Evolutionary conservation across 2,329 filamentous ascomycete genomes (phyloP), one percentile per base, ranked within the genome.

Genomic region (Cytospora schulzeri): DNA sequence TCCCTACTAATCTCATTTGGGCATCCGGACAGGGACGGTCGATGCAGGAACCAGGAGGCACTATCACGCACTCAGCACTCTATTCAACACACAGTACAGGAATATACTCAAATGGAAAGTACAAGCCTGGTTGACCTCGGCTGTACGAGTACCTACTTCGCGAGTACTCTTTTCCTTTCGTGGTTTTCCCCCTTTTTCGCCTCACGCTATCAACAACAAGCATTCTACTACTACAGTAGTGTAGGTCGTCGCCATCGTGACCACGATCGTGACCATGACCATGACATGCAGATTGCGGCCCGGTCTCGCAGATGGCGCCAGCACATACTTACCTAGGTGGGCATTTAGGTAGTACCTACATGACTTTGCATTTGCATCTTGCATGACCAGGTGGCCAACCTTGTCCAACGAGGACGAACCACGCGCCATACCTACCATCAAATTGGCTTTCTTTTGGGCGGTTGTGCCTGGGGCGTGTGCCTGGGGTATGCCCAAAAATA

Each of bases 1-100:
- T 41, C 52, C 55, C 60, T 62, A 48, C 60, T 51, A 62, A 62
- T 62, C 60, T 62, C 60, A 5, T 62, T 62, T 38, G 60, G 60
- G 60, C 45, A 48, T n/a, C 45, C 9, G 45, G 9, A 12, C 41
- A 45, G 41, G 22, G 52, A 62, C 52, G 60, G 60, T 48, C 60
- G 38, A 62, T 35, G 60, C 60, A 62, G 60, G 60, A 62, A 56
- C 60, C 38, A 62, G 60, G 60, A 54, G 41, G 52, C 22, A n/a
- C 35, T 62, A 29, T 62, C 60, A 62, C 52, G 38, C 41, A 24
- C 45, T 48, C 22, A n/a, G 38, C 41, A 48, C 45, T 48, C 22
- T 48, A 48, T 48, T 14, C 45, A 3, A 22, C 6, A 24, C 45
- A 48, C 45, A 24, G 19, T 12, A 22, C 45, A 22, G 45, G 45